phyloP scores from a whole-genome alignment of 2,329 filamentous ascomycete species.

The Teratosphaeria pseudoeucalypti region DNA sequence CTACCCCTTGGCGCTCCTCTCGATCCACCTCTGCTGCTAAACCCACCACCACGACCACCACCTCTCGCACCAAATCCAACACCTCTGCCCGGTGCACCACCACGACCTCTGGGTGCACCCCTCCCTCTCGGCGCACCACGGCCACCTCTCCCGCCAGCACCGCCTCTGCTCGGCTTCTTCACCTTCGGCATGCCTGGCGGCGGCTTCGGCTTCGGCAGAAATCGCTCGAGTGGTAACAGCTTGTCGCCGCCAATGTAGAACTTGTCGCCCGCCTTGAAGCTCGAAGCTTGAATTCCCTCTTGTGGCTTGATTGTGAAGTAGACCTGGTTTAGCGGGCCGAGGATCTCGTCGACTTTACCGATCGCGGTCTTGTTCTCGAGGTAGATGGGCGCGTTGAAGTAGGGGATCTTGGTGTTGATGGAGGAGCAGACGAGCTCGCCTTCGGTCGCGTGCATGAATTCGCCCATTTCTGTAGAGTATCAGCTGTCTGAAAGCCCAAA shows the following conservation, averaged over 20 bases:
- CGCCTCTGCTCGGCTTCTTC: conserved; percentile 46
- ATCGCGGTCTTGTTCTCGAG: conserved; percentile 88
- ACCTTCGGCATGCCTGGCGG: conserved; percentile 54
- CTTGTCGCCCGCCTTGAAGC: conserved; percentile 94
- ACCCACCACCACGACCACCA: conserved; percentile 10
- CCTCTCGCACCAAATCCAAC: conserved; percentile 21
- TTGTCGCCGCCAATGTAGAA: conserved; percentile 87
- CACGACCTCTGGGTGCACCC: conserved; percentile 43
- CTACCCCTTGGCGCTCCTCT: conserved; percentile 22
- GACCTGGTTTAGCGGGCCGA: conserved; percentile 94
- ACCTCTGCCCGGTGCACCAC: conserved; percentile 41
- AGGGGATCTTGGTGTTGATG: conserved; percentile 88
- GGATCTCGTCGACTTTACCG: conserved; percentile 95
- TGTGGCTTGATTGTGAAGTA: conserved; percentile 97
- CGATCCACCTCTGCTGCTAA: conserved; percentile 17
- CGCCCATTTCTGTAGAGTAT: conserved; percentile 62
- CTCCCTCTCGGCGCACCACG: conserved; percentile 26
- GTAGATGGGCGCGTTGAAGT: conserved; percentile 98
- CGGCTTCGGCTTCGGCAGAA: conserved; percentile 87
- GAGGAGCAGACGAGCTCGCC: conserved; percentile 97
- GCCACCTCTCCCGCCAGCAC: conserved; percentile 23
- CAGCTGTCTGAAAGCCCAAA: neutral
- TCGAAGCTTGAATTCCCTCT: conserved; percentile 88
- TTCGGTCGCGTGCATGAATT: conserved; percentile 88
- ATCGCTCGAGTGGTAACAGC: conserved; percentile 87